Conservation (phyloP, 139 green algal species). For the Chlorella sp. region DNA sequence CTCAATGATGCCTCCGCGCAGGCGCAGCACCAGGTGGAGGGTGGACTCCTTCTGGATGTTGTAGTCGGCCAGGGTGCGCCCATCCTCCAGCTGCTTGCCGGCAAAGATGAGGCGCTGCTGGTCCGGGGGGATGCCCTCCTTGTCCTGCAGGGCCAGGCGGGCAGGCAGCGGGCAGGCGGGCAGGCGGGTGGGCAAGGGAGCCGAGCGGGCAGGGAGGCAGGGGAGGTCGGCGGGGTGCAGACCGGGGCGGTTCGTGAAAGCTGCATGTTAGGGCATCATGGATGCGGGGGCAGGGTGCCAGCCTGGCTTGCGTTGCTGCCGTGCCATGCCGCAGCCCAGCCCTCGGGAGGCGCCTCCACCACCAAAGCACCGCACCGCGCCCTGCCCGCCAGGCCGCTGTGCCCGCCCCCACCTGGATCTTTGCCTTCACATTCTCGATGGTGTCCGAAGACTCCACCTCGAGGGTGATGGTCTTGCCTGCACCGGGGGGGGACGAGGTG, state of each 20-base stretch:
- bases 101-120: slow-evolving; percentile 99
- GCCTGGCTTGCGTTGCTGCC: neutral
- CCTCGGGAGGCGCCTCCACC: too few species aligned
- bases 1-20: slow-evolving; percentile 99
- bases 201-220: neutral
- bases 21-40: slow-evolving; percentile 97
- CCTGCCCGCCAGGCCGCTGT: neutral
- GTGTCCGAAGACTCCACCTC: slow-evolving; percentile 83
- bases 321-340: too few species aligned
- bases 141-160: slow-evolving; percentile 42
- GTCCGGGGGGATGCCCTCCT: slow-evolving; percentile 89
- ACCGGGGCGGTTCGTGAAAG: neutral
- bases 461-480: slow-evolving; percentile 78
- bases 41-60: slow-evolving; percentile 99
- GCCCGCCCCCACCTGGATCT: slow-evolving; percentile 63
- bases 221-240: neutral
- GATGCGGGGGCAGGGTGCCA: neutral
- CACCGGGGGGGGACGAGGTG: neutral
- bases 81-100: slow-evolving; percentile 98
- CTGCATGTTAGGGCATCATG: neutral
- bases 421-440: slow-evolving; percentile 92
- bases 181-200: neutral
- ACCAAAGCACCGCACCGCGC: neutral
- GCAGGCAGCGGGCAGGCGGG: neutral
- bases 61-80: slow-evolving; percentile 96